Evolutionary conservation across 164 flowering plant species (phyloP).

Genomic region (Vitis rupestris): DNA sequence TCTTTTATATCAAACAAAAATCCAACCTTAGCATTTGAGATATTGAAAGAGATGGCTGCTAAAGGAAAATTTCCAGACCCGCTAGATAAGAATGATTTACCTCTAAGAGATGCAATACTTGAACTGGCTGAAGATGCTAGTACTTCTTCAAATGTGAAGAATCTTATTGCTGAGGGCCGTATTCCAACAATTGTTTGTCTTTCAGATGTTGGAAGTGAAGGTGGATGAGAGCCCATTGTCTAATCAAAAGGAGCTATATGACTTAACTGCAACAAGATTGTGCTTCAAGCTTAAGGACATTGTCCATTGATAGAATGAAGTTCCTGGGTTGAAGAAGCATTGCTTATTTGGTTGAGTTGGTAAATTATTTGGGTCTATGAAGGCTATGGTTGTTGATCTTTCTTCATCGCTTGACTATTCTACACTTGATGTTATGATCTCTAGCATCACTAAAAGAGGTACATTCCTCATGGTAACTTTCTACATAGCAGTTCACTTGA

Average conservation of each 20-base stretch:
- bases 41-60: slow-evolving; percentile 53
- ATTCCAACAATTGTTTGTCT: slow-evolving; percentile 30
- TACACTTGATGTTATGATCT: too few relatives aligned
- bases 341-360: too few relatives aligned
- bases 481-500: too few relatives aligned
- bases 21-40: slow-evolving; percentile 37
- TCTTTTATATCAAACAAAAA: slow-evolving; percentile 42
- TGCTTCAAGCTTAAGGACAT: too few relatives aligned
- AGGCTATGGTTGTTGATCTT: too few relatives aligned
- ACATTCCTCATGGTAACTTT: too few relatives aligned
- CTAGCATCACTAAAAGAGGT: too few relatives aligned
- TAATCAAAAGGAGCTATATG: background rate
- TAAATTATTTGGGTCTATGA: too few relatives aligned
- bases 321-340: too few relatives aligned
- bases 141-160: slow-evolving; percentile 40
- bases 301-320: too few relatives aligned
- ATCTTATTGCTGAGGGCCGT: slow-evolving; percentile 45
- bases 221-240: background rate
- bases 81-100: slow-evolving; percentile 40
- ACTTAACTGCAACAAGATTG: too few relatives aligned
- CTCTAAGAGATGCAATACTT: slow-evolving; percentile 33
- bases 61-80: slow-evolving; percentile 42
- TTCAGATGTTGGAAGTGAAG: slow-evolving; percentile 4
- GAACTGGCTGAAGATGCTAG: slow-evolving; percentile 43
- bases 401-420: too few relatives aligned